Evolutionary conservation across 257 asterid genomes (phyloP).

Genomic region (Lycium barbarum): DNA sequence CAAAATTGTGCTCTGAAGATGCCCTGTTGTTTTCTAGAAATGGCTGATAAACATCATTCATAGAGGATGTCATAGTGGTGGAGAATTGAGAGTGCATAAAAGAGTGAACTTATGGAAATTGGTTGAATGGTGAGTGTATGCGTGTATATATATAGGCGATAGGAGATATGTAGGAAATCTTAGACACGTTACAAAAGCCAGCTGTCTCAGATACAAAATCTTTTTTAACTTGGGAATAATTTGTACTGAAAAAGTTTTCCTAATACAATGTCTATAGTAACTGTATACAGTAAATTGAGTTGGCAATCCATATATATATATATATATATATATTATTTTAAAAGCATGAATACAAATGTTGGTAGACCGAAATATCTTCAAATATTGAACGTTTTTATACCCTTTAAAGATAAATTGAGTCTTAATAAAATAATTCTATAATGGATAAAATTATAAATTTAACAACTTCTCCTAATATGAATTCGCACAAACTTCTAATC

Average conservation of each 20-base stretch:
- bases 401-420: too few relatives aligned
- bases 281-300: neutral
- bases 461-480: too few relatives aligned
- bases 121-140: neutral
- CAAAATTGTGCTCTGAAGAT: neutral
- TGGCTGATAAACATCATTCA: conserved; percentile 23
- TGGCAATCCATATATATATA: neutral
- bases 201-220: neutral
- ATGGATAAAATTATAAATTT: too few relatives aligned
- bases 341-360: too few relatives aligned
- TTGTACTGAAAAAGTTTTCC: neutral
- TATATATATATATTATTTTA: too few relatives aligned
- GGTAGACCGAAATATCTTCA: too few relatives aligned
- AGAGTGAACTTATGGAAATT: neutral
- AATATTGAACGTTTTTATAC: too few relatives aligned
- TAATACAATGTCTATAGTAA: neutral
- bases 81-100: neutral
- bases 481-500: too few relatives aligned
- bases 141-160: neutral
- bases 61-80: conserved; percentile 13
- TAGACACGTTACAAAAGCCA: neutral
- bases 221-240: too few relatives aligned
- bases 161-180: neutral
- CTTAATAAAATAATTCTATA: too few relatives aligned
- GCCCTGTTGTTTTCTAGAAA: neutral